phyloP scores from a whole-genome alignment of 2,329 filamentous ascomycete genomes.

The Scopulariopsis brevicaulis region DNA sequence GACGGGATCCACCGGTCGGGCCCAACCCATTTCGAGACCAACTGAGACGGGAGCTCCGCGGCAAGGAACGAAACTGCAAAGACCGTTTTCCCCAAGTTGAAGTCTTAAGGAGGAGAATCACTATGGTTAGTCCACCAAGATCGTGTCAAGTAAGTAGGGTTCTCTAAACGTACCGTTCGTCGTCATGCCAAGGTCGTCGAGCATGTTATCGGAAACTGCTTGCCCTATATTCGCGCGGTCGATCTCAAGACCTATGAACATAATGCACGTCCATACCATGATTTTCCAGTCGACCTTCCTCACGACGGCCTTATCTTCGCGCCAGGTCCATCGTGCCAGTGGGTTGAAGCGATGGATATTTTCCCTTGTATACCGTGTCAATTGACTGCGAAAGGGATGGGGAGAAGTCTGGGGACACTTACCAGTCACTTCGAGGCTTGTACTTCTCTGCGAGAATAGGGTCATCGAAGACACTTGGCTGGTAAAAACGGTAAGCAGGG shows the following conservation, averaged over 20 bases:
- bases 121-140: neutral
- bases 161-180: constrained; percentile 15
- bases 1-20: constrained; percentile 49
- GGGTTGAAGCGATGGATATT: constrained; percentile 25
- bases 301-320: constrained; percentile 18
- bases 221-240: constrained; percentile 19
- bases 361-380: constrained; percentile 10
- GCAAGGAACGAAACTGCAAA: constrained; percentile 19
- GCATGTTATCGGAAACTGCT: constrained; percentile 17
- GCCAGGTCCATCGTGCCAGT: constrained; percentile 21
- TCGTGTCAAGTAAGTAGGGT: neutral
- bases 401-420: neutral
- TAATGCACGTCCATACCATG: constrained; percentile 27
- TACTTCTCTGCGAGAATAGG: constrained; percentile 21
- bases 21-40: constrained; percentile 45
- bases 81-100: constrained; percentile 20
- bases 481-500: constrained; percentile 10
- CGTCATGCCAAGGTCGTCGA: constrained; percentile 15
- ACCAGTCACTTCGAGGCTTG: constrained; percentile 16
- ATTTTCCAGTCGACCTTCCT: constrained; percentile 37
- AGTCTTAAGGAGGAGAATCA: constrained; percentile 13
- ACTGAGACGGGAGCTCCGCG: constrained; percentile 42
- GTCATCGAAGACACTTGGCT: constrained; percentile 25
- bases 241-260: constrained; percentile 20
- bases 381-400: neutral